Conservation (phyloP, 768 basidiomycete species). For the Udeniomyces megalosporus region DNA sequence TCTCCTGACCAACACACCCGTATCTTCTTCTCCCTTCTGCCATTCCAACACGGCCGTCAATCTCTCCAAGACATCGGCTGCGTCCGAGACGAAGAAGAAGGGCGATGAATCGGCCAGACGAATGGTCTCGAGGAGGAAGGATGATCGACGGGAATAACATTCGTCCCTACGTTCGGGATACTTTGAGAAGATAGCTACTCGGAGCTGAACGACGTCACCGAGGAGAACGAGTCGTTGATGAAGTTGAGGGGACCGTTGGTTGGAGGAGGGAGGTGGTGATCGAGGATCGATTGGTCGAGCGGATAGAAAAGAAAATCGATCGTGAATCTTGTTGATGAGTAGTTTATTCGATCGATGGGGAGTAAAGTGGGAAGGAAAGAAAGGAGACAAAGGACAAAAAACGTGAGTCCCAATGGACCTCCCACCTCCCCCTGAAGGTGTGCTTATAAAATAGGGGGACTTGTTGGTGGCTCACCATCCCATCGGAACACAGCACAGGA, state of each 20-base stretch:
- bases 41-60: conserved; percentile 5
- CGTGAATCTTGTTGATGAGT: background rate
- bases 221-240: conserved; percentile 1
- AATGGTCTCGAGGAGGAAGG: background rate
- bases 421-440: too few relatives aligned
- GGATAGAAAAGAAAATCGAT: background rate
- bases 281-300: background rate
- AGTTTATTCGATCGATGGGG: too few relatives aligned
- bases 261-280: background rate
- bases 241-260: too few relatives aligned
- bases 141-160: conserved; percentile 4
- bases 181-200: conserved; percentile 3
- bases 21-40: conserved; percentile 15
- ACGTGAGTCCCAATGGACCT: too few relatives aligned
- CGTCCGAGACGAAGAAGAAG: conserved; percentile 6
- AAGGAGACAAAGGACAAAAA: too few relatives aligned
- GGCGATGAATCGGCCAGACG: background rate
- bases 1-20: conserved; percentile 11
- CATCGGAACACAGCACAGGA: conserved; percentile 8
- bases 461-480: too few relatives aligned
- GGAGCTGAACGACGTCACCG: conserved; percentile 10
- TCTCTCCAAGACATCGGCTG: background rate
- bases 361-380: too few relatives aligned
- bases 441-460: too few relatives aligned
- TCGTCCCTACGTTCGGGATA: conserved; percentile 12